phyloP scores from a whole-genome alignment of 2,329 filamentous ascomycete genomes.

The Xylaria sp. region DNA sequence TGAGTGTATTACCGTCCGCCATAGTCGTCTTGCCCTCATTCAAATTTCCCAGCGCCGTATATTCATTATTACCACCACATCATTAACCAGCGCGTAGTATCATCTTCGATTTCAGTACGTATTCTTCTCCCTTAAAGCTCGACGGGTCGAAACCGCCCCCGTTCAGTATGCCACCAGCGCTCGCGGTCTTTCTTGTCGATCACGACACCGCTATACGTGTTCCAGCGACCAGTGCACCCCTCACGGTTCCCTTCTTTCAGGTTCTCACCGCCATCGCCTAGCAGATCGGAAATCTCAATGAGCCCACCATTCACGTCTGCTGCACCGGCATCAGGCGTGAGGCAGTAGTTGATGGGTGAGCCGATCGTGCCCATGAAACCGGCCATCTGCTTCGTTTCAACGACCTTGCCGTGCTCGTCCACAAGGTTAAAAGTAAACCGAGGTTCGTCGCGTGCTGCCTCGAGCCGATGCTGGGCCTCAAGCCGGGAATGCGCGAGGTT shows the following conservation, averaged over 20 bases:
- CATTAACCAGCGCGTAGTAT: background rate
- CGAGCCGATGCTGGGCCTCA: conserved; percentile 72
- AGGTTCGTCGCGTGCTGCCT: conserved; percentile 64
- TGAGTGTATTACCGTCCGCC: conserved; percentile 11
- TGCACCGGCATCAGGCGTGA: conserved; percentile 67
- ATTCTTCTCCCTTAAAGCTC: conserved; percentile 30
- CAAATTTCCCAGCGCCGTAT: background rate
- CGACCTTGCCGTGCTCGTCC: conserved; percentile 61
- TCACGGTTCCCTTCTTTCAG: conserved; percentile 47
- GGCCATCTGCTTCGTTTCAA: conserved; percentile 65
- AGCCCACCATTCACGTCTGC: conserved; percentile 67
- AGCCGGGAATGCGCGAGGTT: conserved; percentile 65
- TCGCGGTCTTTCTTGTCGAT: conserved; percentile 59
- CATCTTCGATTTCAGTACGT: background rate
- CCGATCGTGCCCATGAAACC: conserved; percentile 70
- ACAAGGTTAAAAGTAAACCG: conserved; percentile 68
- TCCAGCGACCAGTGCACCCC: conserved; percentile 61
- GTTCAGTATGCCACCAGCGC: conserved; percentile 62
- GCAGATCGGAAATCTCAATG: conserved; percentile 61
- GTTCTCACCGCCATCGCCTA: conserved; percentile 60
- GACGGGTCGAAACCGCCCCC: conserved; percentile 54
- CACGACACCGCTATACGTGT: conserved; percentile 42
- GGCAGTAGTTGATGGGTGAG: conserved; percentile 68
- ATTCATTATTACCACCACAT: conserved; percentile 19
- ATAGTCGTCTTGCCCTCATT: conserved; percentile 4